Base-by-base conservation (phyloP, 306 rosid species). In the Citrullus colocynthis region DNA sequence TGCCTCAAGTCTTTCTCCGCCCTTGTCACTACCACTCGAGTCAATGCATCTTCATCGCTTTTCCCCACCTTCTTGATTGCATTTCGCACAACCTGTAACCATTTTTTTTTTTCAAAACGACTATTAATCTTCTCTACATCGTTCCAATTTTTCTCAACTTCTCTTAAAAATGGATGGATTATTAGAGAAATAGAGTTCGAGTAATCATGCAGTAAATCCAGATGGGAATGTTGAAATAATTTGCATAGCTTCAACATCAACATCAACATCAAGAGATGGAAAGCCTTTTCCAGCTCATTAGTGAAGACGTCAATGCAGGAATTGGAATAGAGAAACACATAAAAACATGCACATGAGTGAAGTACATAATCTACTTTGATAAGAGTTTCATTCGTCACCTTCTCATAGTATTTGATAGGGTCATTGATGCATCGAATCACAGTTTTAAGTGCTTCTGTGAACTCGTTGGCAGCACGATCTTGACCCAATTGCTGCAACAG, bases 1-100 rank as follows among this genome's bases (percentile, higher is more conserved):
- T 48, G 6, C 77, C 74, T 83, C 87, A 93, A 11, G 62, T 94
- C 98, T 82, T 80, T 94, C 88, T 94, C 97, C 17, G 98, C 98
- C 77, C 97, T 78, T 3, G 89, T 84, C 65, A 93, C 97, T 4
- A 93, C 75, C 86, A 88, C 96, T 1, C 97, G 89, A 1, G 92
- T 93, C n/a, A 93, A 62, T 11, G 86, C 90, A 57, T 91, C 97
- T 78, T 93, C 97, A 57, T 91, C 93, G 0, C 89, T 49, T 45
- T 52, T 87, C 58, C 96, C 98, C 4, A 75, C 0, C 78, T 63
- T 84, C 28, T 88, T 90, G 36, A 93, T 74, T 2, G 89, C 89
- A 28, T 91, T 83, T 13, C 98, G 85, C 63, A 91, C 52, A 20
- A 72, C 76, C 76, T 72, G 59, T 13, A 44, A 65, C 8, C 67